A percentile compares a stretch with the other conserved stretches of the same genome.
phyloP scores from a whole-genome alignment of 1,284 basidiomycete species.

The Ceratobasidium sp. region DNA sequence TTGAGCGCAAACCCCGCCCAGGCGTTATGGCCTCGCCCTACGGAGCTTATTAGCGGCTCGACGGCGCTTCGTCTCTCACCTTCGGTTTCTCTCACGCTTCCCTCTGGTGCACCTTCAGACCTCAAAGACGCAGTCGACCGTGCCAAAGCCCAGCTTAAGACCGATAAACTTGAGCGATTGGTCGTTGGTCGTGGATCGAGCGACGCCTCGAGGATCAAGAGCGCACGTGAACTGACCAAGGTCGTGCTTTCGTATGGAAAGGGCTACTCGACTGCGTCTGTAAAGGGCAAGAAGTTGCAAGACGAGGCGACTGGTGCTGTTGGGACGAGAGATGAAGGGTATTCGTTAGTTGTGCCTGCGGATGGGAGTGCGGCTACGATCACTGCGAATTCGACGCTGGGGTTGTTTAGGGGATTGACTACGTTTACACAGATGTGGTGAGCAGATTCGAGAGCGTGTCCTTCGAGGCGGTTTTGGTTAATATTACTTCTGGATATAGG shows the following conservation, averaged over 20 bases:
- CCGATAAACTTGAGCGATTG: slow-evolving; percentile 65
- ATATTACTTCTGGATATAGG: slow-evolving; percentile 58
- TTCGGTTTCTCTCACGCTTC: slow-evolving; percentile 63
- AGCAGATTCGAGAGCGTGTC: slow-evolving; percentile 53
- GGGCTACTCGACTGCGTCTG: slow-evolving; percentile 1
- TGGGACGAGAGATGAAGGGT: slow-evolving; percentile 73
- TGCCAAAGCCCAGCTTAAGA: slow-evolving; percentile 59
- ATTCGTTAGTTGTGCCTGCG: slow-evolving; percentile 72
- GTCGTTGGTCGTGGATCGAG: slow-evolving; percentile 66
- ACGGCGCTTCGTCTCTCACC: slow-evolving; percentile 66
- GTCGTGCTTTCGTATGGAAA: slow-evolving; percentile 22
- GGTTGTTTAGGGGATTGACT: slow-evolving; percentile 83
- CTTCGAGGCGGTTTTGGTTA: neutral
- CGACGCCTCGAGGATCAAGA: slow-evolving; percentile 57
- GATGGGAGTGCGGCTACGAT: slow-evolving; percentile 73
- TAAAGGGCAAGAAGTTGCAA: slow-evolving; percentile 49
- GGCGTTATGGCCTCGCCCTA: slow-evolving; percentile 76
- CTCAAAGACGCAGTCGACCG: slow-evolving; percentile 63
- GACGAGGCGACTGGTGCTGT: slow-evolving; percentile 70
- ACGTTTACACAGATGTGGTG: slow-evolving; percentile 80
- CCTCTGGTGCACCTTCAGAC: slow-evolving; percentile 61
- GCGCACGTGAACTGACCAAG: slow-evolving; percentile 53
- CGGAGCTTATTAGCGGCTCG: slow-evolving; percentile 64
- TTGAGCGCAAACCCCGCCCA: slow-evolving; percentile 37
- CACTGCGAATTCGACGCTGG: slow-evolving; percentile 78